phyloP scores from a whole-genome alignment of 441 rosid species.

The Adansonia rubrostipa region DNA sequence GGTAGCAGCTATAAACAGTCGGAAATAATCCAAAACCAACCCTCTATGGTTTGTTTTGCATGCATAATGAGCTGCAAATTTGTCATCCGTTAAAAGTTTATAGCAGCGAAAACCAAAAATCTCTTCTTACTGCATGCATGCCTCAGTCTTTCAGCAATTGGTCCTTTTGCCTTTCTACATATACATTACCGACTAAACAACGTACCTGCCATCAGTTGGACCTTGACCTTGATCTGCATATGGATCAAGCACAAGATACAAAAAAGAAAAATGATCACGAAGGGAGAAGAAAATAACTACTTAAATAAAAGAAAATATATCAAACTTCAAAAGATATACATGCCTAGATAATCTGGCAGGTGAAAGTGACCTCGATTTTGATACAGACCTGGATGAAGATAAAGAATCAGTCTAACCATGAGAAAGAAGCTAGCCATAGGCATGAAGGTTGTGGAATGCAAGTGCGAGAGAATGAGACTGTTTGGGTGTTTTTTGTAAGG shows the following conservation, averaged over 20 bases:
- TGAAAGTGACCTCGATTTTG: slow-evolving; percentile 12
- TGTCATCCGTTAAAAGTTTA: background rate
- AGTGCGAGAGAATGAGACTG: background rate
- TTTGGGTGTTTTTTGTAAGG: background rate
- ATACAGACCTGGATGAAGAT: slow-evolving; percentile 21
- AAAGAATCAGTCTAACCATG: slow-evolving; percentile 1
- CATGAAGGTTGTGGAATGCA: background rate
- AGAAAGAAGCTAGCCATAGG: background rate
- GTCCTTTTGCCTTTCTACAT: background rate
- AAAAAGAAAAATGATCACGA: background rate
- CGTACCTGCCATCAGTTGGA: slow-evolving; percentile 17
- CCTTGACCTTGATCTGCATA: slow-evolving; percentile 23
- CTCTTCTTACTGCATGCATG: background rate
- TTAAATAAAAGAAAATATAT: background rate
- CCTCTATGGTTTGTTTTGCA: slow-evolving; percentile 1
- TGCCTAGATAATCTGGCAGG: slow-evolving; percentile 25
- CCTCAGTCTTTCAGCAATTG: background rate
- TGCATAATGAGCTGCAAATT: background rate
- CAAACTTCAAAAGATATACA: background rate
- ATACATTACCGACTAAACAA: background rate
- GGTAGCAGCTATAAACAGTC: background rate
- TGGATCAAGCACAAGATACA: background rate
- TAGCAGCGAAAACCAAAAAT: background rate
- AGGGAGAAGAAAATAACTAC: background rate
- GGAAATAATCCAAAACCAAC: background rate